Evolutionary conservation across 2,329 filamentous ascomycete genomes (phyloP).

Genomic region (Mollisia scopiformis): DNA sequence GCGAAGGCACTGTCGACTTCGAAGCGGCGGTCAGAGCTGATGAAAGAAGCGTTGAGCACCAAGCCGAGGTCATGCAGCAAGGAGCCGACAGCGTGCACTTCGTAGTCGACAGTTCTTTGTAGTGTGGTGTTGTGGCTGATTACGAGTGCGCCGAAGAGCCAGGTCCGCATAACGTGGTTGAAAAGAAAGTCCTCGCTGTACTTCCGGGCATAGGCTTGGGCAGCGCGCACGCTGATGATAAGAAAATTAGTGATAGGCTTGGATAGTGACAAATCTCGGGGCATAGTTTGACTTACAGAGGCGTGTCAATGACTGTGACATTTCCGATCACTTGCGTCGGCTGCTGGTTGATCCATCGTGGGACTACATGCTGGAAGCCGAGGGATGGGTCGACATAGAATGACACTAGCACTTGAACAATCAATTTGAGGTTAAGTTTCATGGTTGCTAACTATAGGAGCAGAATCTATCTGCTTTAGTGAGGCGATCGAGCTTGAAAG

Average conservation of each 20-base stretch:
- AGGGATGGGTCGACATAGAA: slow-evolving; percentile 17
- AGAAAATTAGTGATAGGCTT: slow-evolving; percentile 17
- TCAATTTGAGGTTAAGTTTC: slow-evolving; percentile 18
- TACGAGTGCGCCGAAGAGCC: slow-evolving; percentile 41
- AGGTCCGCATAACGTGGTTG: slow-evolving; percentile 43
- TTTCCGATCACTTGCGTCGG: slow-evolving; percentile 15
- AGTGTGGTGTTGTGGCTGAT: slow-evolving; percentile 36
- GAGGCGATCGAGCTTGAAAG: slow-evolving; percentile 9
- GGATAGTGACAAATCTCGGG: not conserved
- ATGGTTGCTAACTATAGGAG: slow-evolving; percentile 14
- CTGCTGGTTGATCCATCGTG: slow-evolving; percentile 20
- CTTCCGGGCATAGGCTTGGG: slow-evolving; percentile 36
- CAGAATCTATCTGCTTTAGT: slow-evolving; percentile 14
- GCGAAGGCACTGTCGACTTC: slow-evolving; percentile 53
- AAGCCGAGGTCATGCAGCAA: slow-evolving; percentile 48
- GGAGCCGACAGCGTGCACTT: slow-evolving; percentile 43
- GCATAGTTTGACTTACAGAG: slow-evolving; percentile 19
- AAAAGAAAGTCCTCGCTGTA: slow-evolving; percentile 38
- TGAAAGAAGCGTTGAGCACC: slow-evolving; percentile 39
- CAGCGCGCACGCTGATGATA: slow-evolving; percentile 35
- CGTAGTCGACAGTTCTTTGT: slow-evolving; percentile 34
- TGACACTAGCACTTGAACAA: slow-evolving; percentile 19
- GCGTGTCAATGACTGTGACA: slow-evolving; percentile 23
- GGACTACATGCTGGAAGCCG: slow-evolving; percentile 21
- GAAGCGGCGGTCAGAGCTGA: slow-evolving; percentile 49